Conservation (phyloP, 2,329 filamentous ascomycete species). For the Tolypocladium ophioglossoides region DNA sequence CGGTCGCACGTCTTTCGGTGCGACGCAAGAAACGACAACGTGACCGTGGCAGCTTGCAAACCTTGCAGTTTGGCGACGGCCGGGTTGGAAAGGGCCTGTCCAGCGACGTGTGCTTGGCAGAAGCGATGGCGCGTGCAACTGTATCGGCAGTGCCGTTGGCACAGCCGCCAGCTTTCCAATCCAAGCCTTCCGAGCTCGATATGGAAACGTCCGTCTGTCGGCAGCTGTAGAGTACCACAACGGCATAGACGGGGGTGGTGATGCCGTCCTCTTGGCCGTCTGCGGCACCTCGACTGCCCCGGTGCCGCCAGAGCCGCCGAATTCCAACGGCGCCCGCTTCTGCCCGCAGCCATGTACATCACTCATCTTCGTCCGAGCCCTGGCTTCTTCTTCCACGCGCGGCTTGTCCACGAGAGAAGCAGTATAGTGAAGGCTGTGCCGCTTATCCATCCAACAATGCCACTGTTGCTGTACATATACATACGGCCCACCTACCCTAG, state of each 20-base stretch:
- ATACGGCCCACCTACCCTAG: not conserved
- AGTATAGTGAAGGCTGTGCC: not conserved
- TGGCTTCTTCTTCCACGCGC: not conserved
- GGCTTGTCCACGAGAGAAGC: not conserved
- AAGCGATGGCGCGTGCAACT: no score
- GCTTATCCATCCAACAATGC: not conserved
- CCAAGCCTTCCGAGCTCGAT: no score
- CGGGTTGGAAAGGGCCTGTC: not conserved
- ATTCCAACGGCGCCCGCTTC: not conserved
- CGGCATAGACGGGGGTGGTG: not conserved
- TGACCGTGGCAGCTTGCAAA: no score
- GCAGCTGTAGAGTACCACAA: not conserved
- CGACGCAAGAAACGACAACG: not conserved
- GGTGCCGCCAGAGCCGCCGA: no score
- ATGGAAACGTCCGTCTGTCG: no score
- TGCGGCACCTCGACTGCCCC: not conserved
- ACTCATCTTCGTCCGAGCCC: not conserved
- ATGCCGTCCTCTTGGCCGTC: not conserved
- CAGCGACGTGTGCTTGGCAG: not conserved
- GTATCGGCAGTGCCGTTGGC: not conserved
- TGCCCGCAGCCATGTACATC: no score
- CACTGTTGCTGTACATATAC: no score
- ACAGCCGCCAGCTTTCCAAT: no score
- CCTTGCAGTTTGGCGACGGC: no score
- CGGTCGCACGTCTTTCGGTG: not conserved